These are phyloP conservation scores for Tricladium varicosporioides DNA, from an alignment of 2,329 filamentous ascomycete genomes.

Conservation along the genomic window DNA sequence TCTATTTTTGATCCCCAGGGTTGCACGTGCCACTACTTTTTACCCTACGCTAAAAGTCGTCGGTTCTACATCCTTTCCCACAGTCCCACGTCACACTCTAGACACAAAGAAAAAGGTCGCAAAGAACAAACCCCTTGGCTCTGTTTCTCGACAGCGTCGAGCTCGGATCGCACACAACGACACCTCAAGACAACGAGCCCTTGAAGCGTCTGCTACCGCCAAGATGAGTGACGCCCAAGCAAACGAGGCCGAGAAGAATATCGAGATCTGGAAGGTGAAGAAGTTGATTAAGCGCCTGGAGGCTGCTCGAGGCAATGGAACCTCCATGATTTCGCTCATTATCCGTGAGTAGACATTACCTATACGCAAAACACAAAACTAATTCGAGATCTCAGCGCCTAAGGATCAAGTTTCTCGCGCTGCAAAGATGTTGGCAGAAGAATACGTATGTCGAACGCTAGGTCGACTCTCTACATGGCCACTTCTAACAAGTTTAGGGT, in stretches of 20 bases:
- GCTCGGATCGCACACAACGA: constrained; percentile 16
- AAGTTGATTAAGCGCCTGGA: constrained; percentile 99
- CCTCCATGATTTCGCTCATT: constrained; percentile 98
- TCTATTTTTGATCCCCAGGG: no score
- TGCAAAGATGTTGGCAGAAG: constrained; percentile 99
- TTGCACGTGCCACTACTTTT: background rate
- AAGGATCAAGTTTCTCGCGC: constrained; percentile 97
- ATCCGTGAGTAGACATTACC: constrained; percentile 65
- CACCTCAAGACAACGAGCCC: constrained; percentile 14
- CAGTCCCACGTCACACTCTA: constrained; percentile 14
- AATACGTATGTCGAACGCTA: constrained; percentile 69
- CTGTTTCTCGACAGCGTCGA: constrained; percentile 25
- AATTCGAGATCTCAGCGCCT: constrained; percentile 58
- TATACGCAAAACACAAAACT: background rate
- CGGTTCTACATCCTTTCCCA: background rate
- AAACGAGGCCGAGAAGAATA: constrained; percentile 98
- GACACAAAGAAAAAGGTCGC: constrained; percentile 11
- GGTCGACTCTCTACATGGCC: constrained; percentile 1
- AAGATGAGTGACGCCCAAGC: constrained; percentile 84
- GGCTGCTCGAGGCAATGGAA: constrained; percentile 95
- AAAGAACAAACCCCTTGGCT: constrained; percentile 15
- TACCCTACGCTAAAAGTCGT: background rate
- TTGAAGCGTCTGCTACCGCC: constrained; percentile 33
- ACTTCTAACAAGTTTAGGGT: constrained; percentile 54
- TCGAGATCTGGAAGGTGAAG: constrained; percentile 96